Conservation (phyloP, 768 basidiomycete genomes). For the Lyophyllum semitale region DNA sequence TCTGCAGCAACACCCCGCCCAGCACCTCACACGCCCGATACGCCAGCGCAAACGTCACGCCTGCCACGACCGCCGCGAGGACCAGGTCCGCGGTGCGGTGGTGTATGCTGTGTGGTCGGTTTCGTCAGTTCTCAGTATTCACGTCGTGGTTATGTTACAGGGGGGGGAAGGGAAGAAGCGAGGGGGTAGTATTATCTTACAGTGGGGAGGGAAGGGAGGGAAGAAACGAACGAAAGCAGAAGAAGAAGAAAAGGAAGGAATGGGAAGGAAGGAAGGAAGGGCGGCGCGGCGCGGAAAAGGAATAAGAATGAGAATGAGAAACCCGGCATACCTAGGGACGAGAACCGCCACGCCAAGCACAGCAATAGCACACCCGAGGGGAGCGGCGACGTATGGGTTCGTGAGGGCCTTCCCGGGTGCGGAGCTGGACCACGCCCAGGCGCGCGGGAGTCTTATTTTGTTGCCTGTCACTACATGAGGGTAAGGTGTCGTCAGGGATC, state of each 20-base stretch:
- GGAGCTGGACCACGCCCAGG: constrained; percentile 34
- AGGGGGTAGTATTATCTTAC: neutral
- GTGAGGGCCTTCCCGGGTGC: constrained; percentile 44
- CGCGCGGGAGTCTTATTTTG: constrained; percentile 53
- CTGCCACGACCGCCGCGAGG: constrained; percentile 76
- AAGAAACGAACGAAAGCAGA: neutral
- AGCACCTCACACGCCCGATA: constrained; percentile 84
- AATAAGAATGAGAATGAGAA: neutral
- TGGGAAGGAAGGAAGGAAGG: neutral
- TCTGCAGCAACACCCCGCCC: constrained; percentile 87
- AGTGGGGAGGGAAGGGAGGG: neutral
- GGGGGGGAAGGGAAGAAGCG: neutral
- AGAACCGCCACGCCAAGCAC: constrained; percentile 56
- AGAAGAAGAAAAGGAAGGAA: neutral
- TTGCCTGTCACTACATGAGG: constrained; percentile 63
- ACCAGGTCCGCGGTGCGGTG: constrained; percentile 81
- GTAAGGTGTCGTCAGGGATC: neutral
- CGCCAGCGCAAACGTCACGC: constrained; percentile 80
- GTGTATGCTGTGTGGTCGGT: constrained; percentile 34
- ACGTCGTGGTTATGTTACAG: neutral
- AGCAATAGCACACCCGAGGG: constrained; percentile 55
- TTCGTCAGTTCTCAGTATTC: neutral
- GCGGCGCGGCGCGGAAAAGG: too few relatives aligned
- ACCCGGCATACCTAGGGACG: constrained; percentile 55
- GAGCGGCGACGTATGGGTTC: constrained; percentile 77